Evolutionary conservation across 805 yeast genomes (phyloP).

Genomic region (Candida sphagnicola): DNA sequence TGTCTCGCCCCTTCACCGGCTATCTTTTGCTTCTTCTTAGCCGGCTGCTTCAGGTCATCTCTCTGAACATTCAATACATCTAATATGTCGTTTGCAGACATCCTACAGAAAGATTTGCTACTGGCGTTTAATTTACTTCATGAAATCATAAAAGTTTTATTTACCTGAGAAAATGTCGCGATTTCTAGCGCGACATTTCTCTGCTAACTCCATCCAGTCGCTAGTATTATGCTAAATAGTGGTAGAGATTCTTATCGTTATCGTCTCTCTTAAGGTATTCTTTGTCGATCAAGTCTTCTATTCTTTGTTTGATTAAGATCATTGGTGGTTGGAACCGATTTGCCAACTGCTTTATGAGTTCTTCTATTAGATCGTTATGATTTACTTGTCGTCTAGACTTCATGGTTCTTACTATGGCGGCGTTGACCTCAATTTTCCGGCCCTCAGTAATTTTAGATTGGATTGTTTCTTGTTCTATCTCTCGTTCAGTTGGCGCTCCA

Average conservation of each 20-base stretch:
- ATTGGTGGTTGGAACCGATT: slow-evolving; percentile 69
- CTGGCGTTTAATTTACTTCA: no score
- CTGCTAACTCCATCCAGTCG: no score
- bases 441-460: slow-evolving; percentile 57
- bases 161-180: no score
- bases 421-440: slow-evolving; percentile 67
- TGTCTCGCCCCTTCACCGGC: slow-evolving; percentile 22
- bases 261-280: slow-evolving; percentile 77
- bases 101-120: slow-evolving; percentile 5
- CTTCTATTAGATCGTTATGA: slow-evolving; percentile 67
- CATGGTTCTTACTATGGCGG: slow-evolving; percentile 87
- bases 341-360: slow-evolving; percentile 55
- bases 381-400: slow-evolving; percentile 60
- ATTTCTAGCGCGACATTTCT: no score
- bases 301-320: slow-evolving; percentile 61
- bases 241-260: slow-evolving; percentile 54
- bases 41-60: slow-evolving; percentile 37
- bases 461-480: slow-evolving; percentile 50
- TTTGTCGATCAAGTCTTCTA: slow-evolving; percentile 72
- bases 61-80: slow-evolving; percentile 72
- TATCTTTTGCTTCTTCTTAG: slow-evolving; percentile 38
- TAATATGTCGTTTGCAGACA: slow-evolving; percentile 55
- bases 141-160: no score
- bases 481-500: slow-evolving; percentile 42
- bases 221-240: slow-evolving; percentile 54